Percentiles rank a stretch among this genome's conserved stretches.
Conservation (phyloP, 1,284 basidiomycete genomes). For the Apiotrichum laibachii region DNA sequence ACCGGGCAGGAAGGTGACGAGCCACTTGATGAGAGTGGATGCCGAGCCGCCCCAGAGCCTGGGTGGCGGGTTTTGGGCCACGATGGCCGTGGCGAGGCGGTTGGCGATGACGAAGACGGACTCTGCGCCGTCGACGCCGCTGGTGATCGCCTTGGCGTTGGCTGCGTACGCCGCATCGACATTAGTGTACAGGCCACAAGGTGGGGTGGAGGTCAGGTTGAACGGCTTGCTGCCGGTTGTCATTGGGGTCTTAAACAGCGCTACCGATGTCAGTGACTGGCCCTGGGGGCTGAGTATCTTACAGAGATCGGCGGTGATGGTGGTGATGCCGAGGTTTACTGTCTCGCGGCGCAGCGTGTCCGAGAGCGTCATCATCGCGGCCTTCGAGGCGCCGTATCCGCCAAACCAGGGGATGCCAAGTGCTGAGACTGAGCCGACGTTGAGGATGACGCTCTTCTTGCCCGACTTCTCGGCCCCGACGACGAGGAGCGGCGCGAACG, state of each 20-base stretch:
- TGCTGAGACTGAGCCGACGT: slow-evolving; percentile 21
- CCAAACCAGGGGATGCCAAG: slow-evolving; percentile 19
- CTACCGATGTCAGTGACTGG: not conserved
- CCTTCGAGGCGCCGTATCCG: slow-evolving; percentile 15
- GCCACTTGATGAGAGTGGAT: not conserved
- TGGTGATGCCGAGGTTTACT: slow-evolving; percentile 10
- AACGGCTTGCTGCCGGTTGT: not conserved
- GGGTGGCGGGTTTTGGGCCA: not conserved
- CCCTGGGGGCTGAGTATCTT: not conserved
- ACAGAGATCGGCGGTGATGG: slow-evolving; percentile 6
- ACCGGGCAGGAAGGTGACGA: slow-evolving; percentile 5
- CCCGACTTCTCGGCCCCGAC: not conserved
- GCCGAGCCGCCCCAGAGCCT: not conserved
- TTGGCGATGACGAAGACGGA: not conserved
- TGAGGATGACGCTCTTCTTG: slow-evolving; percentile 17
- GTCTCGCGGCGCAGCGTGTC: slow-evolving; percentile 22
- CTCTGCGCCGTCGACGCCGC: not conserved
- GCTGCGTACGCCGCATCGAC: no score
- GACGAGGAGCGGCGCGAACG: slow-evolving; percentile 14
- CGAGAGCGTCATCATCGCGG: slow-evolving; percentile 14
- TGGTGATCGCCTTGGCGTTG: no score
- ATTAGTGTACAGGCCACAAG: no score
- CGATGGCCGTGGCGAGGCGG: not conserved
- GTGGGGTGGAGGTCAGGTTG: no score
- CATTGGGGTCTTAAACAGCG: no score